Base-by-base conservation (phyloP, 257 asterid species). In the Cordia subcordata region DNA sequence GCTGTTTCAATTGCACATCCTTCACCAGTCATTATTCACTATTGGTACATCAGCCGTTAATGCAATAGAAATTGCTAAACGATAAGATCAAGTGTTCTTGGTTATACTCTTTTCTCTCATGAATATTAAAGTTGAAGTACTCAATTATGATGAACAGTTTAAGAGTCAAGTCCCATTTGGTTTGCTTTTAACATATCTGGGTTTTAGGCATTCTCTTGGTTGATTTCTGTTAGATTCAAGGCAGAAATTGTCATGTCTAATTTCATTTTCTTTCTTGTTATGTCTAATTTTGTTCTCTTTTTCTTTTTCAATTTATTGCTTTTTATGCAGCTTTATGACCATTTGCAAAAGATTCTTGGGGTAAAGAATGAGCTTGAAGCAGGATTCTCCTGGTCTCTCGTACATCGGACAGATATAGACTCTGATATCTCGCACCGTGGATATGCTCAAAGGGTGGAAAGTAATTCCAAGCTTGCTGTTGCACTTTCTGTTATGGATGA, bases 381-480 rank as follows among this genome's bases (percentile, higher is more conserved):
- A 8, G 99, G 97, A 67, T 81, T 74, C 70, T 80, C 99, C 15
- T 93, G 99, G 99, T 86, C 99, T 61, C 79, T 93, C 58, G 69
- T 89, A 72, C 99, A 89, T 70, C 74, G 95, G 61, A 68, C 88
- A 50, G 84, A 85, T 58, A 67, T 81, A 18, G 79, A 67, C 60
- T 78, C 84, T 62, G 95, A 90, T 72, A 54, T 82, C 49, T 68
- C 87, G 5, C 76, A 70, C 63, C 83, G 81, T 67, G 75, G 76
- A 35, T 86, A 79, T 70, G 72, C 93, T 60, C 82, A 75, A 73
- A 77, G 88, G 66, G 96, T 86, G 67, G 99, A 93, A 77, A 76
- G 97, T 87, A 93, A 89, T 75, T 85, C 99, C 37, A 93, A 93
- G 79, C 82, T 93, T 64, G 97, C 96, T 65, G 94, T 93, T 62